Evolutionary conservation across 1,284 basidiomycete species (phyloP), one percentile per base, ranked within the genome.

Genomic region (Cutaneotrichosporon curvatum): DNA sequence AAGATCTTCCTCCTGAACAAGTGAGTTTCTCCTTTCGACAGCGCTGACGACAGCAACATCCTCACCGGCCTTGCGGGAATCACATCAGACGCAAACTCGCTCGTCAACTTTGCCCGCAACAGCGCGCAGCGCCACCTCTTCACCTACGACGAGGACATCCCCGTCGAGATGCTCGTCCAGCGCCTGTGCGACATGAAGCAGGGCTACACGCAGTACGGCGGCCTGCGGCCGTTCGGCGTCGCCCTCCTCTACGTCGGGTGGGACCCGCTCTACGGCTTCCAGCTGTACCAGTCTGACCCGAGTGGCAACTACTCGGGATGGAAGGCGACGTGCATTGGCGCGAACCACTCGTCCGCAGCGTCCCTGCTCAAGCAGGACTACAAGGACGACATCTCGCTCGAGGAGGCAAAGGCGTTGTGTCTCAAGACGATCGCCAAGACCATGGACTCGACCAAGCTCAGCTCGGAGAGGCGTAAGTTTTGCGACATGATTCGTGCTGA

Each of bases 241-340:
- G 94, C 91, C 22, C 77, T 98, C 45, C 80, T 98, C 39, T 97
- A 97, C 60, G 91, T 94, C 14, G 94, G 94, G 31, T 91, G 91
- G 69, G 95, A 98, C 74, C 83, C 89, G 41, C 87, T 96, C 66
- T 90, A 97, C 72, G 76, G 84, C 48, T 97, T 98, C 81, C 94
- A 98, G 71, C 80, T 98, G 22, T 98, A 98, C 77, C 91, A 96
- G 71, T 94, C 90, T 14, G 94, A 98, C 71, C 94, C 95, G 2
- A 95, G 90, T 38, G 94, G 94, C 12, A 98, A 98, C 75, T 98
- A 97, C 73, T 89, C 86, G 0, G 94, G 95, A 12, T 98, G 94
- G 95, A 97, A 97, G 73, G 94, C 94, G 38, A 96, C 92, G 5
- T 96, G 90, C 69, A 90, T 97, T 59, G 94, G 94, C 25, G 87